Conservation (phyloP, 306 rosid genomes). For the Canavalia gladiata region DNA sequence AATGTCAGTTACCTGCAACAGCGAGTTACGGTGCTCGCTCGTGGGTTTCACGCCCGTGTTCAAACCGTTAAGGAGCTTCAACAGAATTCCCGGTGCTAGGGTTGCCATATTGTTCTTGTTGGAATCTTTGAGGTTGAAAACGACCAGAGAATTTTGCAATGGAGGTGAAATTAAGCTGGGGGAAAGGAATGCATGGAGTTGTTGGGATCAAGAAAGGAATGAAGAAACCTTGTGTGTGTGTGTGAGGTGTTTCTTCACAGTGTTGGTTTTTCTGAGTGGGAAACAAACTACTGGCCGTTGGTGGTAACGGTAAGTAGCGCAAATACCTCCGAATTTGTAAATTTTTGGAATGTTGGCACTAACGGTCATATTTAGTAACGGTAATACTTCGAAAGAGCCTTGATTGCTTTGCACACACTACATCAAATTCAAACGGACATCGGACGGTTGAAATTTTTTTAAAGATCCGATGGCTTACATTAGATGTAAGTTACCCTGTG, state of each 20-base stretch:
- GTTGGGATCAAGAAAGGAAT: constrained; percentile 2
- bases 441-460: too few relatives aligned
- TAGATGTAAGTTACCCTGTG: too few relatives aligned
- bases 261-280: background rate
- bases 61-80: constrained; percentile 80
- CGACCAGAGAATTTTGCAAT: too few relatives aligned
- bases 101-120: constrained; percentile 61
- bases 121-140: constrained; percentile 9
- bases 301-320: constrained; percentile 59
- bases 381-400: too few relatives aligned
- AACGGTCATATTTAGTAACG: constrained; percentile 68
- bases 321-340: constrained; percentile 50
- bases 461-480: too few relatives aligned
- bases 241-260: background rate
- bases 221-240: background rate
- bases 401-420: too few relatives aligned
- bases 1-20: constrained; percentile 86
- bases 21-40: constrained; percentile 83
- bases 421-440: too few relatives aligned
- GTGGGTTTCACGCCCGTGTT: constrained; percentile 77
- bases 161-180: background rate
- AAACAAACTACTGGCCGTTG: constrained; percentile 51
- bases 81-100: constrained; percentile 83
- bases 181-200: background rate
- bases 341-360: constrained; percentile 53